Base-by-base conservation (phyloP, 306 rosid species). In the Cicer judaicum region DNA sequence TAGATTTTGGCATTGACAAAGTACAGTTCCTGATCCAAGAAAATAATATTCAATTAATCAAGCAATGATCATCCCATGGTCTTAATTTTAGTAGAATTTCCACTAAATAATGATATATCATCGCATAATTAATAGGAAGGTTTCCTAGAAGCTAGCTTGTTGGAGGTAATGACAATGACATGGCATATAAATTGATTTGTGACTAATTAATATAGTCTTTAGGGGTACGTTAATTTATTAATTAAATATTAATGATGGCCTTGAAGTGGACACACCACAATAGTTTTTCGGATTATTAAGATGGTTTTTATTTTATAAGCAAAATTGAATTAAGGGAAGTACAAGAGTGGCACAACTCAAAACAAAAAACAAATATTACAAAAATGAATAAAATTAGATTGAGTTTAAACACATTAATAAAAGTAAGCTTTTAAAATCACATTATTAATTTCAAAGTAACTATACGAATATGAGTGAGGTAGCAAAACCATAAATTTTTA, bases 131-230 rank as follows among this genome's bases (percentile, higher is more conserved):
- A 19, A 64, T 29, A 56, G 74, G 71, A 59, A 46, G 52, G 70
- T 76, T 81, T 85, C 86, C 78, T 79, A 71, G 86, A 85, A 79
- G 72, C 63, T 85, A 70, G 46, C 78, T 77, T 68, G 73, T 69
- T 59, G 80, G 46, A 66, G 81, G 43, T 65, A 48, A 85, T 11
- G 40, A 72, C 84, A 59, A 79, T 65, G 85, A 38, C 24, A 19
- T 8, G 42, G 77, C 39, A 75, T 78, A 78, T 59, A 78, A 75
- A 65, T 78, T 81, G 68, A 71, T 34, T 60, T 34, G 29, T 52
- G 49, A 19, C 10, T 59, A 64, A 62, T 36, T 39, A 70, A 61
- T 36, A 54, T 42, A 29, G 40, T 65, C 68, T 60, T 29, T 29
- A 29, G 5, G 50, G n/a, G 18, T 5, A 29, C 3, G 5, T 8